Conservation (phyloP, 192 early-diverging fungal genomes). For the Coemansia asiatica region DNA sequence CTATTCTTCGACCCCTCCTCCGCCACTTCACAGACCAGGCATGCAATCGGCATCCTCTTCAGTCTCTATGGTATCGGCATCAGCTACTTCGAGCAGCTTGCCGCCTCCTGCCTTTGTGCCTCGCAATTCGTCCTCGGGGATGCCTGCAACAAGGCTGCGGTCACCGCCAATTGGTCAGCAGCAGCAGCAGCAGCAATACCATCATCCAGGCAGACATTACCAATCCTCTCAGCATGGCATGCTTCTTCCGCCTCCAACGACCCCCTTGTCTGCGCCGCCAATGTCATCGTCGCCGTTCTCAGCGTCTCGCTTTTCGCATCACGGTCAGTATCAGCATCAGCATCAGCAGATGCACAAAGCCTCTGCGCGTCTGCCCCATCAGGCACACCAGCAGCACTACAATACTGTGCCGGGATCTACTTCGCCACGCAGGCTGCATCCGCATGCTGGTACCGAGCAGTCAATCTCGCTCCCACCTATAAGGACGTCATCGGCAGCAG, state of each 20-base stretch:
- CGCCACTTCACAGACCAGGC: slow-evolving; percentile 1
- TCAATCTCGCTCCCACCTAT: slow-evolving; percentile 10
- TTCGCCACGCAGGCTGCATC: slow-evolving; percentile 8
- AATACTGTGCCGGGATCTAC: not conserved
- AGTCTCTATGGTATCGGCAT: slow-evolving; percentile 13
- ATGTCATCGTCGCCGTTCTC: slow-evolving; percentile 17
- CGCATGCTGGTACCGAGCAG: not conserved
- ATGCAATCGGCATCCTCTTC: slow-evolving; percentile 8
- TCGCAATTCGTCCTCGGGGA: slow-evolving; percentile 10
- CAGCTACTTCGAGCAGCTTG: slow-evolving; percentile 9
- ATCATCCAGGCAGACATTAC: not conserved
- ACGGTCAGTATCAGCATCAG: slow-evolving; percentile 1
- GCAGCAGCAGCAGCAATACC: slow-evolving; percentile 2
- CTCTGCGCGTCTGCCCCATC: slow-evolving; percentile 4
- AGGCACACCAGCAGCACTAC: slow-evolving; percentile 11
- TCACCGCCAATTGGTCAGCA: not conserved
- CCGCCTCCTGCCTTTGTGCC: slow-evolving; percentile 15
- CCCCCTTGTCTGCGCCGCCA: slow-evolving; percentile 24
- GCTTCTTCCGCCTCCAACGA: slow-evolving; percentile 18
- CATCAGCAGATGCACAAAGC: slow-evolving; percentile 5
- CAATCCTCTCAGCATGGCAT: not conserved
- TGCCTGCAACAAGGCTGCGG: slow-evolving; percentile 15
- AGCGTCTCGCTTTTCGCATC: slow-evolving; percentile 9
- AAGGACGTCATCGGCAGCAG: slow-evolving; percentile 4
- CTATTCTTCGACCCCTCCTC: slow-evolving; percentile 19